Evolutionary conservation across 371 early-diverging fungal species (phyloP).

Genomic region (Coemansia sp.): DNA sequence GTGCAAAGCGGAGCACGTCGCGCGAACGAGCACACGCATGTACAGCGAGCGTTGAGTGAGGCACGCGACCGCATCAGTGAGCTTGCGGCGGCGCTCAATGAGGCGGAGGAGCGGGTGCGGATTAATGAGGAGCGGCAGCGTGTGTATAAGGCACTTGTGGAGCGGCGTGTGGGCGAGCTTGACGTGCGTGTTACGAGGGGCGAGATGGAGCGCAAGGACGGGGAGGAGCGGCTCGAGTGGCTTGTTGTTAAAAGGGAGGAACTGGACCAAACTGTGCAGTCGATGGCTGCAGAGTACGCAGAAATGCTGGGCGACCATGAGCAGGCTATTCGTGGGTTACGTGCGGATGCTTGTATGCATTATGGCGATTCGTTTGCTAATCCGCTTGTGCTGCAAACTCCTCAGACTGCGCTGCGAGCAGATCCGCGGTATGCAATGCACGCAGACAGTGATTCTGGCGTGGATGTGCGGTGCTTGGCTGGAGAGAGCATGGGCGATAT

Average conservation of each 20-base stretch:
- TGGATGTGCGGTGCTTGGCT: neutral
- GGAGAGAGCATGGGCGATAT: slow-evolving; percentile 40
- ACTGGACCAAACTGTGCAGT: slow-evolving; percentile 12
- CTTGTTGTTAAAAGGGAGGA: neutral
- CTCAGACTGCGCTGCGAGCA: neutral
- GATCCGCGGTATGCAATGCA: neutral
- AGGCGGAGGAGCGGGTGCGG: neutral
- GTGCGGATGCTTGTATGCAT: neutral
- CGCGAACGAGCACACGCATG: neutral
- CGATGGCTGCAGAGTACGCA: slow-evolving; percentile 24
- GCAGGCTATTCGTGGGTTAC: slow-evolving; percentile 21
- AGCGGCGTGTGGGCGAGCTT: neutral
- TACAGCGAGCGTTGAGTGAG: neutral
- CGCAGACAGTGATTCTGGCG: slow-evolving; percentile 2
- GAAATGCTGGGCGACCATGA: slow-evolving; percentile 43
- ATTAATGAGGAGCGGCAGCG: neutral
- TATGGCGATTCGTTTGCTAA: neutral
- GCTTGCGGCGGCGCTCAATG: neutral
- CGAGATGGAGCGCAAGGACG: slow-evolving; percentile 6
- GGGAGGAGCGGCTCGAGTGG: slow-evolving; percentile 8
- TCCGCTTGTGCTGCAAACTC: slow-evolving; percentile 6
- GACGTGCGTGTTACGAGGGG: neutral
- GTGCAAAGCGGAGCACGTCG: neutral
- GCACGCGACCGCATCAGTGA: neutral
- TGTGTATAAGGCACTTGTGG: neutral